These are phyloP conservation scores for Exsudoporus frostii DNA, from an alignment of 768 basidiomycete species.

Conservation along the genomic window DNA sequence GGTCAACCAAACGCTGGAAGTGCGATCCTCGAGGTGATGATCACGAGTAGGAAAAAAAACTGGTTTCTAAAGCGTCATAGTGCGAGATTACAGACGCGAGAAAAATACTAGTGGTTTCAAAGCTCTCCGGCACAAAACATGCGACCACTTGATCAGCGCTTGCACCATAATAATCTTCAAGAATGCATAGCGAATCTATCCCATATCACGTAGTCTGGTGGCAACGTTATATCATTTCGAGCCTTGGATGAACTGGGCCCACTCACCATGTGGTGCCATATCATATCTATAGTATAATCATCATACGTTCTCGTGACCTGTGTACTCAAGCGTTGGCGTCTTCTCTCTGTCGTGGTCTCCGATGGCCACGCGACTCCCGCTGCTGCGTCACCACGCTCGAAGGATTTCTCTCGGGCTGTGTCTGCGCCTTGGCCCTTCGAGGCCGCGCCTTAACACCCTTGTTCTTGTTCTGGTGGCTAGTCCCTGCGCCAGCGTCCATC, in stretches of 20 bases:
- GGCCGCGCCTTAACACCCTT: constrained; percentile 2
- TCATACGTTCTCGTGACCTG: neutral
- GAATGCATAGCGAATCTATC: neutral
- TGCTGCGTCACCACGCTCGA: neutral
- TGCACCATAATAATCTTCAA: neutral
- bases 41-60: neutral
- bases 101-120: neutral
- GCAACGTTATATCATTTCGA: neutral
- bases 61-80: neutral
- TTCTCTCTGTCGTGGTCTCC: neutral
- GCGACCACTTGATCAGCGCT: neutral
- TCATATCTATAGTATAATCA: neutral
- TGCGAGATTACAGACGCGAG: neutral
- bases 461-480: neutral
- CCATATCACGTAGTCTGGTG: neutral
- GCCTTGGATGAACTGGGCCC: neutral
- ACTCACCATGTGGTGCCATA: neutral
- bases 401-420: neutral
- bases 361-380: neutral
- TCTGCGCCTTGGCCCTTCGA: constrained; percentile 9
- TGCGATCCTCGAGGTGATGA: neutral
- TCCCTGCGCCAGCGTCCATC: neutral
- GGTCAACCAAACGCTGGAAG: neutral
- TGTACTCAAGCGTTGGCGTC: neutral
- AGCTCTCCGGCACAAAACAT: neutral